A percentile compares a stretch with the other conserved stretches of the same genome.
phyloP scores from a whole-genome alignment of 805 yeast species.

The Yamadazyma philogaea region DNA sequence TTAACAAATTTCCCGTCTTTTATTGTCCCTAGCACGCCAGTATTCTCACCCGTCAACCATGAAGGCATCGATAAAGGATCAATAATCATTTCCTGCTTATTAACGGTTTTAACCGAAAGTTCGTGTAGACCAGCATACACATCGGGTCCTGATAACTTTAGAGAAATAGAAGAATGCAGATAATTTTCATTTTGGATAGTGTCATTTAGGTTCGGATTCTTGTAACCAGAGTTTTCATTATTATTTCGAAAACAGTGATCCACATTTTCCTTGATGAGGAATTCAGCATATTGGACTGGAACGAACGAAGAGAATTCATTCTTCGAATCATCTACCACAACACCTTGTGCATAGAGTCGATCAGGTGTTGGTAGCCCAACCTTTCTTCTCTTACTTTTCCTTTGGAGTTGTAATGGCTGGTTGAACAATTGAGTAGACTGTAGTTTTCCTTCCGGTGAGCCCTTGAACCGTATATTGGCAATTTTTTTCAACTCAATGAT shows the following conservation, averaged over 20 bases:
- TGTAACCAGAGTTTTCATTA: background rate
- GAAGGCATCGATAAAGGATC: conserved; percentile 61
- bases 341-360: background rate
- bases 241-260: background rate
- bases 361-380: background rate
- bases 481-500: conserved; percentile 26
- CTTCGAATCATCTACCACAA: conserved; percentile 14
- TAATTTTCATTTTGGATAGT: conserved; percentile 8
- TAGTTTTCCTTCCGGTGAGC: conserved; percentile 39
- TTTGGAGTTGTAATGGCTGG: conserved; percentile 18
- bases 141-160: conserved; percentile 60
- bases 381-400: conserved; percentile 4
- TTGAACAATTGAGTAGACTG: conserved; percentile 33
- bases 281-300: conserved; percentile 55
- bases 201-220: conserved; percentile 8
- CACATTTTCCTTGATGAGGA: conserved; percentile 34
- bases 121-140: conserved; percentile 78
- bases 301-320: conserved; percentile 51
- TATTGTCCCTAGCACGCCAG: conserved; percentile 45
- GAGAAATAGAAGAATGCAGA: conserved; percentile 21
- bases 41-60: conserved; percentile 79
- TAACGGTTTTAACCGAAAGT: conserved; percentile 39
- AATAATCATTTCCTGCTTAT: conserved; percentile 35
- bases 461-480: conserved; percentile 63
- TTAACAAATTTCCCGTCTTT: conserved; percentile 16